Conservation (phyloP, 495 filamentous ascomycete species). For the Neurospora sp. region DNA sequence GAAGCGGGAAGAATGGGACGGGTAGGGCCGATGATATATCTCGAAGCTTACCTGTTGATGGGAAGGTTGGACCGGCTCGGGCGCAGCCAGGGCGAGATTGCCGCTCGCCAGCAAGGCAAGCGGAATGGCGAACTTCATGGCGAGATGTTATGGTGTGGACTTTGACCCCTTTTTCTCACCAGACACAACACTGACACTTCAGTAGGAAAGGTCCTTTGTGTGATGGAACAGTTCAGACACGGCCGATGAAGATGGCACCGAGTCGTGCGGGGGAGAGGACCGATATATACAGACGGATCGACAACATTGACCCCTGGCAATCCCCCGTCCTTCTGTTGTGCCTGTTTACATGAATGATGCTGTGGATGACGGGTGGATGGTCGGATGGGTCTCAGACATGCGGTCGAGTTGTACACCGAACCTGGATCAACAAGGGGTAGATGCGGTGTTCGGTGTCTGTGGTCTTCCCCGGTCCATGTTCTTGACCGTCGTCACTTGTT, state of each 20-base stretch:
- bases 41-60: slow-evolving; percentile 6
- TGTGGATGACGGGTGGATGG: background rate
- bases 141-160: background rate
- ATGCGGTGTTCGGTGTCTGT: background rate
- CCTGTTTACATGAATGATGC: background rate
- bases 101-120: slow-evolving; percentile 12
- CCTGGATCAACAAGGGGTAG: background rate
- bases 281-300: background rate
- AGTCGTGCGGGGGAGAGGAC: background rate
- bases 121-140: slow-evolving; percentile 13
- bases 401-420: background rate
- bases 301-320: background rate
- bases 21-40: background rate
- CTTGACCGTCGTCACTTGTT: background rate
- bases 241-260: background rate
- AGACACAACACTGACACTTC: background rate
- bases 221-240: background rate
- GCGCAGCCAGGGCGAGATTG: slow-evolving; percentile 9
- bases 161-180: background rate
- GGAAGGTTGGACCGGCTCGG: background rate
- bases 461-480: background rate
- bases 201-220: background rate
- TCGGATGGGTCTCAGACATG: background rate
- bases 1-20: background rate
- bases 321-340: background rate